A percentile compares a stretch with the other conserved stretches of the same genome.
These are phyloP conservation scores for Euphorbia schlechtendalii DNA, from an alignment of 441 rosid species.

Conservation along the genomic window DNA sequence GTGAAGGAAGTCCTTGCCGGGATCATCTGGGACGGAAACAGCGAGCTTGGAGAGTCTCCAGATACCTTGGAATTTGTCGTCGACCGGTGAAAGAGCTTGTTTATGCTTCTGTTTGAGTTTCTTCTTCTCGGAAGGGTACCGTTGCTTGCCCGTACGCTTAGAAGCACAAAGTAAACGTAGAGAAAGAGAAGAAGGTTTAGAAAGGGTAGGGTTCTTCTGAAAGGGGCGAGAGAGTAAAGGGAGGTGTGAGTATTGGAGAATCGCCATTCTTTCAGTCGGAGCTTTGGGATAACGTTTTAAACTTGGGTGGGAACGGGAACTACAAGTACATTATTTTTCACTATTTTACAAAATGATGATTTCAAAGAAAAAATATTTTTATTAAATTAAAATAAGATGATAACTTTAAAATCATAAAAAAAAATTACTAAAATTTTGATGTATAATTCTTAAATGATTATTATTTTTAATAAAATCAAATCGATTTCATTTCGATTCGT, in stretches of 20 bases:
- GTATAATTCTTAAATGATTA: too few species aligned
- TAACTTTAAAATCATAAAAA: too few species aligned
- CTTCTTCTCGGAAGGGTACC: conserved; percentile 95
- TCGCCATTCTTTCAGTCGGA: conserved; percentile 20
- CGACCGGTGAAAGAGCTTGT: conserved; percentile 37
- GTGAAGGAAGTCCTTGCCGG: conserved; percentile 69
- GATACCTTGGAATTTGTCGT: conserved; percentile 65
- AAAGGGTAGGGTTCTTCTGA: conserved; percentile 20
- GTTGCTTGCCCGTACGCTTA: conserved; percentile 71
- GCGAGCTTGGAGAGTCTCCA: conserved; percentile 85
- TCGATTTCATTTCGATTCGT: too few species aligned
- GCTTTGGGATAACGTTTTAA: not conserved
- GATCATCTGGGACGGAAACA: conserved; percentile 62
- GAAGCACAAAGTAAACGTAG: conserved; percentile 34
- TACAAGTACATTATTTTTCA: too few species aligned
- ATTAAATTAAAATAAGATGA: too few species aligned
- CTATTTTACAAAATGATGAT: too few species aligned
- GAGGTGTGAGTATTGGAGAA: conserved; percentile 15
- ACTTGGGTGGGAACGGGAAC: not conserved
- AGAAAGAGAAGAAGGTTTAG: conserved; percentile 28
- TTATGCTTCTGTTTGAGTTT: conserved; percentile 57
- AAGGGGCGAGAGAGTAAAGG: conserved; percentile 15
- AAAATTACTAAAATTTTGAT: too few species aligned
- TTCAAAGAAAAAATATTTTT: too few species aligned
- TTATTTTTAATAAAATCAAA: too few species aligned